Percentiles rank a stretch among this genome's conserved stretches.
These are phyloP conservation scores for Alternaria incomplexa DNA, from an alignment of 2,329 filamentous ascomycete genomes.

Conservation along the genomic window DNA sequence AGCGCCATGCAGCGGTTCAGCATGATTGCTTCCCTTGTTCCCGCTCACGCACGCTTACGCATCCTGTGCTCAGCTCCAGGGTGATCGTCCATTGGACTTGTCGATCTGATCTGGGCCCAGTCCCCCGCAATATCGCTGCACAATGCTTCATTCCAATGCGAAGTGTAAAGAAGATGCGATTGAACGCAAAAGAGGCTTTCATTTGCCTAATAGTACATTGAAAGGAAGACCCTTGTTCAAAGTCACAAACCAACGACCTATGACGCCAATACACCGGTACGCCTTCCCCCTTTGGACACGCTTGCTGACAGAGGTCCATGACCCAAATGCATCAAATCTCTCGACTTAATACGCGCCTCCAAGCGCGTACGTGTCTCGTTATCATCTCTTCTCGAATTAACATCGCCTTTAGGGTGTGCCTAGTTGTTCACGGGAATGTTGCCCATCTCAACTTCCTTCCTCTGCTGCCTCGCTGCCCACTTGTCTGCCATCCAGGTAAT, in stretches of 20 bases:
- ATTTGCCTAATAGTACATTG: conserved; percentile 1
- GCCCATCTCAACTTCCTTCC: conserved; percentile 42
- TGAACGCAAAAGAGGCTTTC: neutral
- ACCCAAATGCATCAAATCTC: neutral
- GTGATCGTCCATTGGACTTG: neutral
- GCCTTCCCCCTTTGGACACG: conserved; percentile 2
- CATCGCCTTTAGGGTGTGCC: neutral
- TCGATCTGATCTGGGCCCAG: neutral
- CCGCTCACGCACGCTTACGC: conserved; percentile 6
- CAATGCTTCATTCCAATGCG: neutral
- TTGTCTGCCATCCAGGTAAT: conserved; percentile 48
- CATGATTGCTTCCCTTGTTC: neutral
- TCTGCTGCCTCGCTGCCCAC: conserved; percentile 38
- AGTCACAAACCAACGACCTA: neutral
- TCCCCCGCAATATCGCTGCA: neutral
- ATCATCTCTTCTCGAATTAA: neutral
- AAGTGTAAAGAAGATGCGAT: neutral
- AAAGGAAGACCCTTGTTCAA: conserved; percentile 4
- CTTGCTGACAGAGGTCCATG: neutral
- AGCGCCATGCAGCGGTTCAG: neutral
- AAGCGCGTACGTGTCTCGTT: neutral
- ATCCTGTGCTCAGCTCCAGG: neutral
- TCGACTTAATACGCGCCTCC: neutral
- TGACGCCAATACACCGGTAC: conserved; percentile 14
- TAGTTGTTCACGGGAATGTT: conserved; percentile 11